phyloP scores from a whole-genome alignment of 2,329 filamentous ascomycete genomes.

The Colletotrichum tamarilloi region DNA sequence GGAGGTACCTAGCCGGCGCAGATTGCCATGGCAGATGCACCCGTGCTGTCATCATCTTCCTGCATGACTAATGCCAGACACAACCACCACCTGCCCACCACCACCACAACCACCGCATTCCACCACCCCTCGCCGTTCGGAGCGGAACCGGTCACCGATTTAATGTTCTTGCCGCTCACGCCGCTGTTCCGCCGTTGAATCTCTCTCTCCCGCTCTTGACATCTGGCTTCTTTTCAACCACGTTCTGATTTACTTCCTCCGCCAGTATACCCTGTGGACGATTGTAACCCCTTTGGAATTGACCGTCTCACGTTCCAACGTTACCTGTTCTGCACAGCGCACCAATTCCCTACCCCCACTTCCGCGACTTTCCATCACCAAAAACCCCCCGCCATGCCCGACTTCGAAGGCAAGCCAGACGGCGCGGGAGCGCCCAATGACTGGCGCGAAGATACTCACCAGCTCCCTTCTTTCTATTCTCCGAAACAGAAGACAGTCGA shows the following conservation, averaged over 20 bases:
- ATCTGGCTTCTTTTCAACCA: neutral
- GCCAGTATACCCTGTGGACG: neutral
- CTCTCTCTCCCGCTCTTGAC: neutral
- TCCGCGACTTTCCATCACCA: neutral
- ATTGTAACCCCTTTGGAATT: neutral
- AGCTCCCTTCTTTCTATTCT: conserved; percentile 61
- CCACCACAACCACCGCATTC: neutral
- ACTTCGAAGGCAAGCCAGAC: conserved; percentile 40
- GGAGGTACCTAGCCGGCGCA: neutral
- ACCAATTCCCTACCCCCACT: conserved; percentile 12
- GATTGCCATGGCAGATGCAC: neutral
- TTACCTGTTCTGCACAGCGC: neutral
- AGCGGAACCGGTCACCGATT: conserved; percentile 31
- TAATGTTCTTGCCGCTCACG: conserved; percentile 4
- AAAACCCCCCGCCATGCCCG: conserved; percentile 31
- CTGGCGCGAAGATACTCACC: conserved; percentile 46
- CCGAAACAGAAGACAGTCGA: conserved; percentile 49
- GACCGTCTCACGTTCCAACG: neutral
- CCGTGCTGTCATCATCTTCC: conserved; percentile 21
- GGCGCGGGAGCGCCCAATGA: conserved; percentile 35
- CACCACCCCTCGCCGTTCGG: conserved; percentile 24
- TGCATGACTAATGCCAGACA: conserved; percentile 30
- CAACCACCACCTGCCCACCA: neutral
- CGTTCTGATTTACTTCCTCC: neutral
- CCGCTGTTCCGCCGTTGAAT: neutral